These are phyloP conservation scores for Hypoxylon sp. DNA, from an alignment of 2,329 filamentous ascomycete species.

Conservation along the genomic window DNA sequence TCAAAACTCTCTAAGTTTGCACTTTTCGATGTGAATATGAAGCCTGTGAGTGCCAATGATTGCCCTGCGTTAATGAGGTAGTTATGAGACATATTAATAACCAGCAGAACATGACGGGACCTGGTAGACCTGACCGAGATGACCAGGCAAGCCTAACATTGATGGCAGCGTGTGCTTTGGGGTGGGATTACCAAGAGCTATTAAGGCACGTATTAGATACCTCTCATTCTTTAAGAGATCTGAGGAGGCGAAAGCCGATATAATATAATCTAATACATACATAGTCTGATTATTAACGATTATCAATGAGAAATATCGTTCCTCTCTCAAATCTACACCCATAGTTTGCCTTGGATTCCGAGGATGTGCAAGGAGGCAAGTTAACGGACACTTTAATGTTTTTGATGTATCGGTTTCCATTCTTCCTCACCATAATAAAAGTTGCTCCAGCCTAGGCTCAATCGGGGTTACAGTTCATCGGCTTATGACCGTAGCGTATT, in stretches of 20 bases:
- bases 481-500: constrained; percentile 1
- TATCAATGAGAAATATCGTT: no score
- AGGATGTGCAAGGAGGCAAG: no score
- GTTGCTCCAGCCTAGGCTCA: no score
- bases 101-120: constrained; percentile 48
- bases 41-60: constrained; percentile 52
- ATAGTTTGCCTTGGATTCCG: no score
- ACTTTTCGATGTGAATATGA: constrained; percentile 62
- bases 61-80: no score
- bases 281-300: no score
- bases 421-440: no score
- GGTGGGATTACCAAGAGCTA: constrained; percentile 48
- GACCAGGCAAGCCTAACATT: constrained; percentile 59
- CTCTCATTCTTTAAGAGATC: neutral
- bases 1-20: constrained; percentile 49
- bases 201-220: constrained; percentile 6
- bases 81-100: no score
- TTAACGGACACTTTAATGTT: no score
- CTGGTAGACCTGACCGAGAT: constrained; percentile 56
- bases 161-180: constrained; percentile 51
- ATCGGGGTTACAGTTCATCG: no score
- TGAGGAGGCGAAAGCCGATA: constrained; percentile 38
- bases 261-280: neutral
- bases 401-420: no score
- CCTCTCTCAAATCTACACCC: no score